phyloP scores from a whole-genome alignment of 768 basidiomycete genomes.

The Amanita brunnescens region DNA sequence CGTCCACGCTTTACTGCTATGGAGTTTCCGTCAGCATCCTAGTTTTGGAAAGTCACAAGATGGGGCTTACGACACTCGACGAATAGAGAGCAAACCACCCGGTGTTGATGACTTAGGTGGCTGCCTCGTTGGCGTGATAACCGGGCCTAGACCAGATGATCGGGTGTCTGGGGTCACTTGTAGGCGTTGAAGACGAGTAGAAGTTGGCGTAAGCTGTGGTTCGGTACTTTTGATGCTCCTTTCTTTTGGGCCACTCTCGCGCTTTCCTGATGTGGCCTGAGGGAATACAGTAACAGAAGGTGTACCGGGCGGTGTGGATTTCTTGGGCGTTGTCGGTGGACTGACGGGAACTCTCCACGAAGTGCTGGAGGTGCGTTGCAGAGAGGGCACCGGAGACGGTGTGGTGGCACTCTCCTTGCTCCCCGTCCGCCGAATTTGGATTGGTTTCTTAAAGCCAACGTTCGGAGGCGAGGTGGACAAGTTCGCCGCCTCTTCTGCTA shows the following conservation, averaged over 20 bases:
- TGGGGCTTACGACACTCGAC: conserved; percentile 43
- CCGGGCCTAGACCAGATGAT: conserved; percentile 42
- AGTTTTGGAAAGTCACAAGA: background rate
- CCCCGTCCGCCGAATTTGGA: background rate
- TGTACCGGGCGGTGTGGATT: background rate
- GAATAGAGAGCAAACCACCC: conserved; percentile 19
- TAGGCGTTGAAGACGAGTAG: background rate
- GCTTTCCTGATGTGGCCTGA: background rate
- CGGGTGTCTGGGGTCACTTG: conserved; percentile 10
- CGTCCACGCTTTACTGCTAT: conserved; percentile 58
- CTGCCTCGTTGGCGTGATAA: conserved; percentile 54
- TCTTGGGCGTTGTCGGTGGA: background rate
- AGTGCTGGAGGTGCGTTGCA: background rate
- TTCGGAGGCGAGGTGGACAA: conserved; percentile 5
- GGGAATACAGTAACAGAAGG: background rate
- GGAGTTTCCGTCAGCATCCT: background rate
- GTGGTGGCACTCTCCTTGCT: background rate
- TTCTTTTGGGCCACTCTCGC: background rate
- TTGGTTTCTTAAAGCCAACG: background rate
- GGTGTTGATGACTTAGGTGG: conserved; percentile 12
- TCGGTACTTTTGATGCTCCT: background rate
- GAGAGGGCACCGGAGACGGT: background rate
- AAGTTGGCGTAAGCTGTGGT: background rate
- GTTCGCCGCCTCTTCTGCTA: conserved; percentile 61
- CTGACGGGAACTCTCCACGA: background rate